A percentile compares a stretch with the other conserved stretches of the same genome.
These are phyloP conservation scores for Phytopythium sindhum DNA, from an alignment of 352 stramenopile genomes.

Conservation along the genomic window DNA sequence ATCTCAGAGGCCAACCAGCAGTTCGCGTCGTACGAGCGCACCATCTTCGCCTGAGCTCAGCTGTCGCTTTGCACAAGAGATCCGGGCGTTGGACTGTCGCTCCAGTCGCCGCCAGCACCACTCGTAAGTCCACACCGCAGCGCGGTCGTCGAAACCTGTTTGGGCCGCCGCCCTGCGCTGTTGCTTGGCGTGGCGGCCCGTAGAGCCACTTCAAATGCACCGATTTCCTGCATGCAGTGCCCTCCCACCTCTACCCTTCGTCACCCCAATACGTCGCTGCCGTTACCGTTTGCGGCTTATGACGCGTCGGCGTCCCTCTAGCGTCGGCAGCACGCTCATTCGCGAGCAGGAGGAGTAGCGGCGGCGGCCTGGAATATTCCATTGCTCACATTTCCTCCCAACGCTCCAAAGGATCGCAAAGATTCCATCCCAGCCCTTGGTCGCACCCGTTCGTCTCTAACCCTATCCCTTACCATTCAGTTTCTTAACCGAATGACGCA, in stretches of 20 bases:
- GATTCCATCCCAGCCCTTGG: neutral
- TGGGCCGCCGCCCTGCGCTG: neutral
- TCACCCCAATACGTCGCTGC: no score
- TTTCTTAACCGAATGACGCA: neutral
- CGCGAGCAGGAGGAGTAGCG: neutral
- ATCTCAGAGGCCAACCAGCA: constrained; percentile 93
- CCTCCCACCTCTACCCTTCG: no score
- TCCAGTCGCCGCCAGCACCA: neutral
- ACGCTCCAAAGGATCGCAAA: neutral
- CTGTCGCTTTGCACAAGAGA: neutral
- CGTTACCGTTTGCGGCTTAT: neutral
- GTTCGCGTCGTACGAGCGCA: constrained; percentile 78
- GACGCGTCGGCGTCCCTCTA: neutral
- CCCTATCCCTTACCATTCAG: neutral
- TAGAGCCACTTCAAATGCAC: neutral
- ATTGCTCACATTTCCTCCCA: neutral
- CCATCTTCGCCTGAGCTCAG: constrained; percentile 41
- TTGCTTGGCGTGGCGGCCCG: neutral
- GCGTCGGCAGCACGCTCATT: neutral
- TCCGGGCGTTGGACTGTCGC: neutral
- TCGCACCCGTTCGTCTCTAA: neutral
- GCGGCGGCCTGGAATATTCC: neutral
- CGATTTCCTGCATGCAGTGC: neutral
- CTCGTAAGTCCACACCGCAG: neutral
- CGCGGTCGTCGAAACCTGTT: neutral